Base-by-base conservation (phyloP, 2,329 filamentous ascomycete genomes). In the Exophiala spinifera region DNA sequence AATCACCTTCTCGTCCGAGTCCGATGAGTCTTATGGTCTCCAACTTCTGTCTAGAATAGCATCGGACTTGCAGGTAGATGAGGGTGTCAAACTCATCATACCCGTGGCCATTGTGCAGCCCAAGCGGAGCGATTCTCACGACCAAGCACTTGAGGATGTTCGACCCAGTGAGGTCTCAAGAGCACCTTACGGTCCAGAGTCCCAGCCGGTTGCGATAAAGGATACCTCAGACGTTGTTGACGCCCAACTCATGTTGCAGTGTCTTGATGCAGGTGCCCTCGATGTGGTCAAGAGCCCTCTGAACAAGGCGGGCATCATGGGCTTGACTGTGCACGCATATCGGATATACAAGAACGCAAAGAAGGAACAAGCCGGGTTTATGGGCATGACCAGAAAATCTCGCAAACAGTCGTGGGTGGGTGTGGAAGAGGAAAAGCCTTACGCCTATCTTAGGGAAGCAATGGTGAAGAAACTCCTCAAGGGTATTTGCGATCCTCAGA, bases 381-480 rank as follows among this genome's bases (percentile, higher is more conserved):
- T 91, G 53, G 86, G 88, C 31, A 56, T 57, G 50, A 77, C 87
- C 55, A 87, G 86, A 66, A 84, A 86, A 62, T 84, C 86, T 42
- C 82, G 91, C 51, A 95, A 95, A 70, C 83, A 90, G 49, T 96
- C 91, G 0, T 96, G 91, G 91, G 90, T 96, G 39, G 91, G 91
- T 21, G 81, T 95, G 10, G 83, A 89, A 65, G 88, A 92, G 62
- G 83, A 89, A 63, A 87, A 91, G 68, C 90, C 91, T 1, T 96
- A 91, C 73, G 86, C 89, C 14, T 96, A 96, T 72, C 74, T 96
- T 51, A 81, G 91, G 56, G 91, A 96, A 73, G 89, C 88, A 46
- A 96, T 96, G 90, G 91, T 96, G 4, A 94, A 90, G 1, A 86
- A 86, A 53, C 79, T 96, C 53, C 94, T 96, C 88, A 87, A 86